Base-by-base conservation (phyloP, 768 basidiomycete species). In the Daedalea quercina region DNA sequence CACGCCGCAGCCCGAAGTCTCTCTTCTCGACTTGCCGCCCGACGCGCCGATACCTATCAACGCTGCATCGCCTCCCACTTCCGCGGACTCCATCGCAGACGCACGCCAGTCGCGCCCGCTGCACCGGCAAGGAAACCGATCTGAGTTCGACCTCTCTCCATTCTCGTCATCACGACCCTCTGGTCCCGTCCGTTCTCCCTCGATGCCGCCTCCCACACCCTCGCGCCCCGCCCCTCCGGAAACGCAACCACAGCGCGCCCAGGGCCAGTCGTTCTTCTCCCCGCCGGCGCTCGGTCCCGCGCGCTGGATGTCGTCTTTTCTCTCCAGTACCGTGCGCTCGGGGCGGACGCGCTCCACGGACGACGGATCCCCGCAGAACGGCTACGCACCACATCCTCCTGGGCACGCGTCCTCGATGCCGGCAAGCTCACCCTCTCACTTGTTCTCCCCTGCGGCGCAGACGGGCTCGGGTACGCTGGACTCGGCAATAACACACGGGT, bases 261-360 rank as follows among this genome's bases (percentile, higher is more conserved):
- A 67, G 8, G 70, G 37, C 37, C 37, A 72, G 7, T 70, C 71
- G 17, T 74, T 75, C 47, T 70, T 73, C 9, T 72, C 76, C 0
- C 62, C 80, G 6, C 68, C 77, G 2, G 69, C 69, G 1, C 51
- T 63, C 76, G 19, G 15, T 23, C 78, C 79, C 1, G 73, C 82
- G 0, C 70, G 72, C 52, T 74, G 76, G 69, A 76, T 83, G 62
- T 74, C 80, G 1, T 68, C 73, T 8, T 65, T 83, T 28, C 66
- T 76, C 2, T 70, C 72, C 0, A 50, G 53, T 19, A 41, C 60
- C 4, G 57, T 55, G 35, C 48, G 55, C 4, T 47, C 54, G 6
- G 43, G 6, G 26, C 52, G 35, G 34, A 35, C 48, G 19, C 48
- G 19, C 31, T 44, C 50, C 44, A 45, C 46, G 19, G 44, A 52